These are phyloP conservation scores for Trichoderma citrinoviride DNA, from an alignment of 2,329 filamentous ascomycete genomes.

Conservation along the genomic window DNA sequence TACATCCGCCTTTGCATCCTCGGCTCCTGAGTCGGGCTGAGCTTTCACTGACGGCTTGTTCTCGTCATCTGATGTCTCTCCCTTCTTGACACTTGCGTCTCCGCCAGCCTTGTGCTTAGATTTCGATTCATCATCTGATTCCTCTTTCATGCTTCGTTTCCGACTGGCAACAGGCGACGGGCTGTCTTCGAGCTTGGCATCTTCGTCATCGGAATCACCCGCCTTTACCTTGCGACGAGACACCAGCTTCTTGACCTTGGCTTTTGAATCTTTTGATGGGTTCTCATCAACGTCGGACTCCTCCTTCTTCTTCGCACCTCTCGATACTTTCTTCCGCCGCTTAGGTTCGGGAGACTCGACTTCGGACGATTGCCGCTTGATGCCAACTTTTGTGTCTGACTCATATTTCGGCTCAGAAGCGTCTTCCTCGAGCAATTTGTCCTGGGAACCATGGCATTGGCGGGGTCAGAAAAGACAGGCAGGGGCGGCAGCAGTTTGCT, in stretches of 20 bases:
- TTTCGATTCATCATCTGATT: conserved; percentile 21
- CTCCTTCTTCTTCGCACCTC: conserved; percentile 37
- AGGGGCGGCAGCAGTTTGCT: neutral
- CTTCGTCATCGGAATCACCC: conserved; percentile 20
- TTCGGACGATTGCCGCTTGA: conserved; percentile 38
- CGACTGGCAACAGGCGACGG: conserved; percentile 17
- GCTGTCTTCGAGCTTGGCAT: neutral
- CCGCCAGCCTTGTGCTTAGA: neutral
- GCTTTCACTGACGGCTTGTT: conserved; percentile 1
- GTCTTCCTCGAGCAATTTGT: conserved; percentile 37
- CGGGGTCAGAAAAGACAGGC: neutral
- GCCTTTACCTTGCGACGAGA: conserved; percentile 23
- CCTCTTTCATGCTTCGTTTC: conserved; percentile 21
- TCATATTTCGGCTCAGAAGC: conserved; percentile 31
- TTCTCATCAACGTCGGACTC: conserved; percentile 25
- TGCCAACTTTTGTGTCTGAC: conserved; percentile 29
- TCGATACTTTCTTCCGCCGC: conserved; percentile 39
- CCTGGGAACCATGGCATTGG: conserved; percentile 28
- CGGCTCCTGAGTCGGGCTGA: neutral
- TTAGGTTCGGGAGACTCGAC: conserved; percentile 37
- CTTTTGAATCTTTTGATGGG: conserved; percentile 27
- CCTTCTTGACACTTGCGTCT: neutral
- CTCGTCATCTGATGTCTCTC: conserved; percentile 21
- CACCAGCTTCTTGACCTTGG: conserved; percentile 20
- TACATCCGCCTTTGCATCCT: conserved; percentile 20